Percentiles rank a stretch among this genome's conserved stretches.
phyloP scores from a whole-genome alignment of 1,284 basidiomycete species.

The Coniferiporia sulphurascens region DNA sequence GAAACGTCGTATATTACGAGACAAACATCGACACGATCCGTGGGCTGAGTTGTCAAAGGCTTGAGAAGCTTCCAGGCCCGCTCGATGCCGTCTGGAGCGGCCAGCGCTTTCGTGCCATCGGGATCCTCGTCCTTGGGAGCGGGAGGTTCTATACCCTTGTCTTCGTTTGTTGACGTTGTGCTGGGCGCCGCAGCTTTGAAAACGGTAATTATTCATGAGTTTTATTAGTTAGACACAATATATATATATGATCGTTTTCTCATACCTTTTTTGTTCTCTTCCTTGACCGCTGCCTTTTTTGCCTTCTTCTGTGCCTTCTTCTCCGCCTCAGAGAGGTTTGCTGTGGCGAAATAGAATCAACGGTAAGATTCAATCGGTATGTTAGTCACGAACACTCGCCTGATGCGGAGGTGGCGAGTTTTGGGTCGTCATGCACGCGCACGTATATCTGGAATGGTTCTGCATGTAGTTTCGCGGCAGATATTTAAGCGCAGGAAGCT shows the following conservation, averaged over 20 bases:
- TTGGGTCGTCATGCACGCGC: conserved; percentile 70
- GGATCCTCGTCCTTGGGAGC: conserved; percentile 78
- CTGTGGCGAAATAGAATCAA: conserved; percentile 16
- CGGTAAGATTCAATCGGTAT: conserved; percentile 3
- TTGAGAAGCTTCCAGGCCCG: conserved; percentile 70
- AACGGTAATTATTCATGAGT: background rate
- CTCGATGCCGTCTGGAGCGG: conserved; percentile 66
- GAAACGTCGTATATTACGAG: conserved; percentile 77
- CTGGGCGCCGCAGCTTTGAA: conserved; percentile 21
- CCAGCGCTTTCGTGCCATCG: conserved; percentile 68
- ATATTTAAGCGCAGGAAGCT: conserved; percentile 18
- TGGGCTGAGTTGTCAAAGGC: conserved; percentile 56
- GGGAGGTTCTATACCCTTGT: conserved; percentile 69
- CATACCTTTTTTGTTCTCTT: conserved; percentile 58
- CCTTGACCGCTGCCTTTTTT: conserved; percentile 77
- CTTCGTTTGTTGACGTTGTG: conserved; percentile 47
- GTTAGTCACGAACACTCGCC: conserved; percentile 26
- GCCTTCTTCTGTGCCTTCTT: conserved; percentile 92
- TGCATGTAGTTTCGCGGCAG: background rate
- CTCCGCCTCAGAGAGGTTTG: conserved; percentile 57
- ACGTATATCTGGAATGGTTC: conserved; percentile 60
- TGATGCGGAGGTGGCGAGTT: conserved; percentile 40
- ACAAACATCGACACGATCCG: conserved; percentile 67
- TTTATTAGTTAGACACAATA: conserved; percentile 5
- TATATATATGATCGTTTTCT: conserved; percentile 16